Conservation (phyloP, 2,329 filamentous ascomycete genomes). For the Alternaria sp. region DNA sequence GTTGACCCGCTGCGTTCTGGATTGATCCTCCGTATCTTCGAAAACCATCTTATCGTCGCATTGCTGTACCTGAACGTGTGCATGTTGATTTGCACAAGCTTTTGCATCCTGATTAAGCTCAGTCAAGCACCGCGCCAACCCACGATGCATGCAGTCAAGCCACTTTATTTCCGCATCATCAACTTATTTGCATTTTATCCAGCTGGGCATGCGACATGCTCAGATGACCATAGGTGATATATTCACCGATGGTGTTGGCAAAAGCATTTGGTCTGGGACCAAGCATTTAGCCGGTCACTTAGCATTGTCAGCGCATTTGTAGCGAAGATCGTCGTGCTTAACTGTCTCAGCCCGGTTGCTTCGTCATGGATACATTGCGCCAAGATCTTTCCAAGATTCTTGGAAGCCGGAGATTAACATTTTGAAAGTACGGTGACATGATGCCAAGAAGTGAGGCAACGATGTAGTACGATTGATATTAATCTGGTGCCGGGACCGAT, state of each 20-base stretch:
- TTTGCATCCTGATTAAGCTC: conserved; percentile 13
- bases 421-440: neutral
- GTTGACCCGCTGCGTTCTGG: neutral
- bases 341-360: neutral
- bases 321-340: conserved; percentile 1
- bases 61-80: neutral
- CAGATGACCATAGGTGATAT: conserved; percentile 12
- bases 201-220: conserved; percentile 13
- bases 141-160: conserved; percentile 16
- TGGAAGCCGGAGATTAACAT: neutral
- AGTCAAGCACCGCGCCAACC: conserved; percentile 19
- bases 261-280: conserved; percentile 26
- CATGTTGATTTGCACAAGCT: conserved; percentile 10
- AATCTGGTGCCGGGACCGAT: neutral
- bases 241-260: conserved; percentile 12
- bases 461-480: conserved; percentile 1
- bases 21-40: neutral
- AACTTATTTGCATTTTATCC: conserved; percentile 16
- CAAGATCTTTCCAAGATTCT: neutral
- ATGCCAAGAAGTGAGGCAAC: conserved; percentile 1
- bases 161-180: conserved; percentile 17
- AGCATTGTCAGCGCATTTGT: conserved; percentile 5
- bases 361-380: conserved; percentile 18
- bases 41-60: neutral
- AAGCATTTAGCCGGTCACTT: conserved; percentile 39